Evolutionary conservation across 495 filamentous ascomycete genomes (phyloP).

Genomic region (Trichoderma parareesei): DNA sequence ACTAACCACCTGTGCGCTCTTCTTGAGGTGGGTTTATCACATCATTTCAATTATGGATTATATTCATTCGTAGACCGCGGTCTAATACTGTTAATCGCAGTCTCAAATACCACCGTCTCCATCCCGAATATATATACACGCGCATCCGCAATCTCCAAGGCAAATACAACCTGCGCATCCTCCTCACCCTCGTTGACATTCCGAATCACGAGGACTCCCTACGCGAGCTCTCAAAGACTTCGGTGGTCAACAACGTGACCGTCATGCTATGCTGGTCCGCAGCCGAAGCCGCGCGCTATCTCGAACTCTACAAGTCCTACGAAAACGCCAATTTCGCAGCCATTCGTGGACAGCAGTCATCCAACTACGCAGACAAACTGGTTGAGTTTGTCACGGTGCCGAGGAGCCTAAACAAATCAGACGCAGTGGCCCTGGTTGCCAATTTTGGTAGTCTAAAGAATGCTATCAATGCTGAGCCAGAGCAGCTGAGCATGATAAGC

Average conservation of each 20-base stretch:
- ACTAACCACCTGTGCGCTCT: conserved; percentile 79
- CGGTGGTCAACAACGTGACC: conserved; percentile 81
- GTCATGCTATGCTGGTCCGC: conserved; percentile 90
- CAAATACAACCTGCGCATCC: conserved; percentile 74
- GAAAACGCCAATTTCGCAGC: conserved; percentile 74
- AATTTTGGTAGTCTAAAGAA: conserved; percentile 81
- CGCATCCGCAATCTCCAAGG: conserved; percentile 72
- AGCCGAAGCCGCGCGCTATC: conserved; percentile 83
- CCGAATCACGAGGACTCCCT: conserved; percentile 69
- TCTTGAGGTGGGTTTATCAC: conserved; percentile 41
- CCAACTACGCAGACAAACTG: conserved; percentile 74
- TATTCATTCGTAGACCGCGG: background rate
- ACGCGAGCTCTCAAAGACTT: conserved; percentile 76
- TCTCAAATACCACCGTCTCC: conserved; percentile 93
- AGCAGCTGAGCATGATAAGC: conserved; percentile 70
- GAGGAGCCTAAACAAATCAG: conserved; percentile 85
- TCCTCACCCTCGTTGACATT: conserved; percentile 91
- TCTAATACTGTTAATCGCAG: conserved; percentile 27
- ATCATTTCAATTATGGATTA: background rate
- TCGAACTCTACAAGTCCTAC: conserved; percentile 88
- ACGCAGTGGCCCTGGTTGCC: conserved; percentile 77
- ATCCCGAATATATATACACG: conserved; percentile 96
- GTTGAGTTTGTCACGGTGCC: conserved; percentile 92
- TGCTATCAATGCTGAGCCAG: conserved; percentile 78
- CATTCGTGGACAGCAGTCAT: conserved; percentile 75